Conservation (phyloP, 768 basidiomycete genomes). For the Crepidotus variabilis region DNA sequence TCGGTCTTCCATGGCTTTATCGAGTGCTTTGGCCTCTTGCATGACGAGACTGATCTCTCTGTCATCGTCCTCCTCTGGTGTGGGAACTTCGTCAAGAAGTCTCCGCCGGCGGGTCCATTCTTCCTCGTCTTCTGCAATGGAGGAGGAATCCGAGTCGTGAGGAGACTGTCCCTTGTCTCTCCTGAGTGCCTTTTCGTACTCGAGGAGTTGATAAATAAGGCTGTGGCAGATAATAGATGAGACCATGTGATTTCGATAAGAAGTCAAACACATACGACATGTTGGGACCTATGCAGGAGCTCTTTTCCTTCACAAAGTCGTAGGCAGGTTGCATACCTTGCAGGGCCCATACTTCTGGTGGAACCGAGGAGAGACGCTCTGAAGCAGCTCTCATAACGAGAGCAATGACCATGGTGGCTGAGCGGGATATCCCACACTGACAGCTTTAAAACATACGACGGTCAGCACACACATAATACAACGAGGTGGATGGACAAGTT, state of each 20-base stretch:
- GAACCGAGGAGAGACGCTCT: constrained; percentile 57
- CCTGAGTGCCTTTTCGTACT: constrained; percentile 79
- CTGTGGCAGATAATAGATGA: constrained; percentile 34
- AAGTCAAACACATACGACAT: constrained; percentile 72
- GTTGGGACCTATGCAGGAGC: constrained; percentile 85
- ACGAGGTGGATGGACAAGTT: constrained; percentile 11
- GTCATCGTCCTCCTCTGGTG: constrained; percentile 41
- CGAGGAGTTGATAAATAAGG: constrained; percentile 89
- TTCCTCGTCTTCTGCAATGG: constrained; percentile 57
- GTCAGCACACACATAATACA: constrained; percentile 17
- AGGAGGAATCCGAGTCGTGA: constrained; percentile 54
- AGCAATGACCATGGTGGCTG: constrained; percentile 86
- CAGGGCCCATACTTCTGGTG: constrained; percentile 72
- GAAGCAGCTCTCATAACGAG: constrained; percentile 93
- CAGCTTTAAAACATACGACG: constrained; percentile 41
- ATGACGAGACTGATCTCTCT: constrained; percentile 55
- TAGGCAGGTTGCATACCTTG: constrained; percentile 91
- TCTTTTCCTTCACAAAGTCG: constrained; percentile 85
- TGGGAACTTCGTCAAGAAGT: constrained; percentile 50
- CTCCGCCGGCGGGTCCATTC: constrained; percentile 76
- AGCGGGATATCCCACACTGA: constrained; percentile 91
- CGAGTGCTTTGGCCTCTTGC: constrained; percentile 78
- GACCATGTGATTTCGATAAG: constrained; percentile 10
- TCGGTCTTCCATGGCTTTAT: constrained; percentile 86
- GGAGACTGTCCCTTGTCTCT: constrained; percentile 37